Evolutionary conservation across 495 filamentous ascomycete genomes (phyloP).

Genomic region (Hapsidospora chrysogenum): DNA sequence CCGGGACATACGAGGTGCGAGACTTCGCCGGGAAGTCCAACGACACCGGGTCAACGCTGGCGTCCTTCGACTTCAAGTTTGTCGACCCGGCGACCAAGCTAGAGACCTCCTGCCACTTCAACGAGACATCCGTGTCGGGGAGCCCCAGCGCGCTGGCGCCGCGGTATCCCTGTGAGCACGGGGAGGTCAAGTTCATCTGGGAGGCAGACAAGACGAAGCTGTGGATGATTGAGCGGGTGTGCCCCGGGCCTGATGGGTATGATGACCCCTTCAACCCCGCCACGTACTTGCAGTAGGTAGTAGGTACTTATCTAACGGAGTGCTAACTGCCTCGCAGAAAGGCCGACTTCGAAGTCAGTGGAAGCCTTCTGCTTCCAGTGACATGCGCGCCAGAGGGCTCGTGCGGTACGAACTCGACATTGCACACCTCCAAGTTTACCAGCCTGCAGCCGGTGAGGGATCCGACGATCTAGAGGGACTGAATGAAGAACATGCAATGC

Average conservation of each 20-base stretch:
- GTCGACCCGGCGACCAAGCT: constrained; percentile 10
- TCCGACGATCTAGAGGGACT: neutral
- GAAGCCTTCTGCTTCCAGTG: neutral
- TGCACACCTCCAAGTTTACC: neutral
- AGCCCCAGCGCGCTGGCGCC: constrained; percentile 8
- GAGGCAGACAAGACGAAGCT: constrained; percentile 16
- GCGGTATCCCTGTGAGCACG: constrained; percentile 13
- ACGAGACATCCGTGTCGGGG: constrained; percentile 8
- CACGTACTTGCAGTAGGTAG: neutral
- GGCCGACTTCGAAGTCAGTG: constrained; percentile 1
- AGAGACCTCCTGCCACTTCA: constrained; percentile 11
- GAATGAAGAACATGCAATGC: neutral
- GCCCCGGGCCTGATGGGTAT: constrained; percentile 8
- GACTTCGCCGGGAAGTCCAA: constrained; percentile 8
- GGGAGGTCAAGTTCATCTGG: constrained; percentile 31
- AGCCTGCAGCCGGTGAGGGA: neutral
- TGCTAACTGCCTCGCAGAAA: neutral
- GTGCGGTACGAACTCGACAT: constrained; percentile 1
- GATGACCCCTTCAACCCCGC: neutral
- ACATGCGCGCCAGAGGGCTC: neutral
- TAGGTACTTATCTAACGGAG: neutral
- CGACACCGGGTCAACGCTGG: neutral
- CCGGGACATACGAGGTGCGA: constrained; percentile 7
- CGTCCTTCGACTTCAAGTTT: constrained; percentile 10
- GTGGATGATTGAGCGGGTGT: constrained; percentile 14